Conservation (phyloP, 768 basidiomycete genomes). For the Pulveroboletus sp. region DNA sequence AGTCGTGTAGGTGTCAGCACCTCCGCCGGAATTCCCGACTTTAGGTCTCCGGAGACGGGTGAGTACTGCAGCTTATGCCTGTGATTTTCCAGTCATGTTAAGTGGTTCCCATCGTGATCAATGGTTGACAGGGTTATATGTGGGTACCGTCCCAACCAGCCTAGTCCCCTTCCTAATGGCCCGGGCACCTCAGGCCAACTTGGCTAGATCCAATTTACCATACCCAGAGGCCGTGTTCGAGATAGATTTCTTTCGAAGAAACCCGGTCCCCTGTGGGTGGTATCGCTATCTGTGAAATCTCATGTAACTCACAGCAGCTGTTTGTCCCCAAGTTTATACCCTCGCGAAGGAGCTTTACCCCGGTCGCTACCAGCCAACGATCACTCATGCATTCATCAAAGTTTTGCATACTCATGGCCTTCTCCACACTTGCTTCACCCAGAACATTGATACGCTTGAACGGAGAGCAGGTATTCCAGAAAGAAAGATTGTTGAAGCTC, state of each 20-base stretch:
- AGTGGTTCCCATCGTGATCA: neutral
- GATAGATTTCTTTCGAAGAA: conserved; percentile 75
- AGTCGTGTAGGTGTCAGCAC: conserved; percentile 60
- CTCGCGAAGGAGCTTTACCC: conserved; percentile 93
- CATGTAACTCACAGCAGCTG: neutral
- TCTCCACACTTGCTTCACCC: conserved; percentile 79
- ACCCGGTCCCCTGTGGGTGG: conserved; percentile 73
- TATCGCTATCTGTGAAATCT: neutral
- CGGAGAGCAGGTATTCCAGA: conserved; percentile 73
- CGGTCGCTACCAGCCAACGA: conserved; percentile 82
- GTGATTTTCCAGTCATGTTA: neutral
- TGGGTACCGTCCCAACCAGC: conserved; percentile 13
- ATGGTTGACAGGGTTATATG: conserved; percentile 25
- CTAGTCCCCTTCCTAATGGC: neutral
- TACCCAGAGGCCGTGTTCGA: conserved; percentile 96
- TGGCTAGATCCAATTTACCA: conserved; percentile 74
- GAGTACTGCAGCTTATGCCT: conserved; percentile 15
- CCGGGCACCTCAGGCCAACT: conserved; percentile 53
- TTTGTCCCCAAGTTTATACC: conserved; percentile 60
- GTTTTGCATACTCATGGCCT: conserved; percentile 67
- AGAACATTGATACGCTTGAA: conserved; percentile 93
- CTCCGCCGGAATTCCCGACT: conserved; percentile 85
- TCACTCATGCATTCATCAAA: conserved; percentile 85
- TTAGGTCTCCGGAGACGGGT: conserved; percentile 84
- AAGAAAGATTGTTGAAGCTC: conserved; percentile 84